Percentiles rank a stretch among this genome's conserved stretches.
Evolutionary conservation across 2,329 filamentous ascomycete genomes (phyloP).

Genomic region (Ceratocystis albifundus): DNA sequence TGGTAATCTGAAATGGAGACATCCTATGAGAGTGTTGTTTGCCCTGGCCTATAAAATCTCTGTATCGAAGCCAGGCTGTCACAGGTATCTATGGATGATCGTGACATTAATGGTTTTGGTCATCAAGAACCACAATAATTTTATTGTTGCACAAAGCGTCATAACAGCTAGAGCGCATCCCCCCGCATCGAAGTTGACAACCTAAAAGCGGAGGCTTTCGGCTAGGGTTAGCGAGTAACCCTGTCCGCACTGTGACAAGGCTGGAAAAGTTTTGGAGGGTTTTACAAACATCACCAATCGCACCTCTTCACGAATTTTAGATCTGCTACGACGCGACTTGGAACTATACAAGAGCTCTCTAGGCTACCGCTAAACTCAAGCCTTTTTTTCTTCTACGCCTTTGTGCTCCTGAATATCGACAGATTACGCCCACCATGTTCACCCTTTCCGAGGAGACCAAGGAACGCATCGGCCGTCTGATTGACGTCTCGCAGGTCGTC

Average conservation of each 20-base stretch:
- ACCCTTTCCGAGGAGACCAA: constrained; percentile 92
- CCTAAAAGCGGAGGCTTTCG: background rate
- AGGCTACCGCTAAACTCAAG: background rate
- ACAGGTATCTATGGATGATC: background rate
- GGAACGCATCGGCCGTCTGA: constrained; percentile 96
- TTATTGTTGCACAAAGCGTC: constrained; percentile 22
- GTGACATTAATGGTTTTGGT: background rate
- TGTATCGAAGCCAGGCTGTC: background rate
- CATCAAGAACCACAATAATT: constrained; percentile 10
- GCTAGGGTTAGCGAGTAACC: background rate
- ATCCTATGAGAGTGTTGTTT: constrained; percentile 13
- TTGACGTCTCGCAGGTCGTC: constrained; percentile 84
- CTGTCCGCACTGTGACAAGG: constrained; percentile 12
- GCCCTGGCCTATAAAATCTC: no score
- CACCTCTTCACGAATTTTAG: background rate
- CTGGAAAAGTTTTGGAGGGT: constrained; percentile 22
- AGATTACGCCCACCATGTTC: constrained; percentile 36
- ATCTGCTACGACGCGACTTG: background rate
- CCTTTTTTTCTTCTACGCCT: background rate
- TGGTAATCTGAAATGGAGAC: constrained; percentile 29
- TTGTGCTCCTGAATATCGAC: background rate
- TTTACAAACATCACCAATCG: background rate
- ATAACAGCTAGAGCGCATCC: constrained; percentile 3
- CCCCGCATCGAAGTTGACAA: background rate
- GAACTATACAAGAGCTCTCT: background rate